Evolutionary conservation across 208 protist genomes (phyloP).

Genomic region (Endotrypanum monterogeii): DNA sequence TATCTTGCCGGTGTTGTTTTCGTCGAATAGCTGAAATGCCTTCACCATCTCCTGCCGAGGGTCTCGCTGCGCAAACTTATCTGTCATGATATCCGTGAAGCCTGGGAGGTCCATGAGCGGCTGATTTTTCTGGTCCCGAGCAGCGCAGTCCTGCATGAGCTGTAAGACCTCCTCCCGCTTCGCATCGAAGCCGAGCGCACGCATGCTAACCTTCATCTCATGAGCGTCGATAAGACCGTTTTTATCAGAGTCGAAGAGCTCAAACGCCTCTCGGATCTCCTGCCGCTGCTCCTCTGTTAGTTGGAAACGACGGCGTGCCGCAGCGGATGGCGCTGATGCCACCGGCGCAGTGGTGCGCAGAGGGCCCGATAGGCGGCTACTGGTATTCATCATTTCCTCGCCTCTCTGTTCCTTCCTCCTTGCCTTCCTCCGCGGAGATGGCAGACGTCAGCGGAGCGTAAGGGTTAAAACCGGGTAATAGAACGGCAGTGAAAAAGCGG

Average conservation of each 20-base stretch:
- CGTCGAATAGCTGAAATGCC: constrained; percentile 97
- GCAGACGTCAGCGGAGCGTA: too few species aligned
- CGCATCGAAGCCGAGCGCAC: constrained; percentile 98
- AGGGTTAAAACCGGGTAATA: too few species aligned
- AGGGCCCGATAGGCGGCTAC: constrained; percentile 37
- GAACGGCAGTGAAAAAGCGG: too few species aligned
- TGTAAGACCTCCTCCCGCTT: constrained; percentile 95
- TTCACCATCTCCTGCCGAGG: constrained; percentile 95
- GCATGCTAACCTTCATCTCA: constrained; percentile 99
- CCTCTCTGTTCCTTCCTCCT: neutral
- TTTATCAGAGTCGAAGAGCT: constrained; percentile 98
- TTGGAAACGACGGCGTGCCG: constrained; percentile 88
- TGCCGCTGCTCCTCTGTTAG: constrained; percentile 98
- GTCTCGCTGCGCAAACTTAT: constrained; percentile 93
- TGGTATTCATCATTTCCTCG: constrained; percentile 23
- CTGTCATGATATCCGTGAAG: constrained; percentile 94
- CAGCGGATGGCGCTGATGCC: constrained; percentile 29
- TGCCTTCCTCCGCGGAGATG: neutral
- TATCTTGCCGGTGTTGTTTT: constrained; percentile 95
- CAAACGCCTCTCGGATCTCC: constrained; percentile 99
- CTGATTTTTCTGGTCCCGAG: constrained; percentile 80
- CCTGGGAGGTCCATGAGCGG: constrained; percentile 90
- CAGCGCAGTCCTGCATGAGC: constrained; percentile 88
- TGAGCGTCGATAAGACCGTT: constrained; percentile 97
- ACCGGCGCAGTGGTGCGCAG: constrained; percentile 48